Conservation (phyloP, 768 basidiomycete species). For the Boletus fagicola region DNA sequence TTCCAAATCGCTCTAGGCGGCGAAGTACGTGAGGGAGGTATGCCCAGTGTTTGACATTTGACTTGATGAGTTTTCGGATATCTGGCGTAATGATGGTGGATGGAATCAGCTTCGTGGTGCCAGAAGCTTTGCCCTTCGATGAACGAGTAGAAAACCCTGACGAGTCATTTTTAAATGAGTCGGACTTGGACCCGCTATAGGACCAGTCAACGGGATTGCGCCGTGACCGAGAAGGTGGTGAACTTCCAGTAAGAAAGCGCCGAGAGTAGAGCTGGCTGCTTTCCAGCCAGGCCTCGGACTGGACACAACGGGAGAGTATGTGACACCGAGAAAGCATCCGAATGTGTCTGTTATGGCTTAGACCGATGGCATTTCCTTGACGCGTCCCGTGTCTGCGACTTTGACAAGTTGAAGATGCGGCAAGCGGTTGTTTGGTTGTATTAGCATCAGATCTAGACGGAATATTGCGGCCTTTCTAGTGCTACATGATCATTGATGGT, state of each 20-base stretch:
- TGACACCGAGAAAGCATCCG: slow-evolving; percentile 27
- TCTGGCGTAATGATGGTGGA: slow-evolving; percentile 8
- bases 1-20: slow-evolving; percentile 50
- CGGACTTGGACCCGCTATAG: background rate
- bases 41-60: slow-evolving; percentile 42
- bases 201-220: slow-evolving; percentile 4
- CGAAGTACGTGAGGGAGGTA: slow-evolving; percentile 26
- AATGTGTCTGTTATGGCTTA: background rate
- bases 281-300: slow-evolving; percentile 20
- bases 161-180: background rate
- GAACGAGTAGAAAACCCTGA: background rate
- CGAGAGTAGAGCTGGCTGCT: slow-evolving; percentile 19
- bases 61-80: slow-evolving; percentile 32
- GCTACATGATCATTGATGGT: too few species aligned
- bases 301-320: slow-evolving; percentile 9
- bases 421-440: background rate
- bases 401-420: background rate
- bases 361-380: background rate
- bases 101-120: background rate
- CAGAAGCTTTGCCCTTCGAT: slow-evolving; percentile 1
- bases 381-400: background rate
- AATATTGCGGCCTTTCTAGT: too few species aligned
- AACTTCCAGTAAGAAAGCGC: slow-evolving; percentile 13
- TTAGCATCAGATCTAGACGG: too few species aligned
- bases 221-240: background rate